phyloP scores from a whole-genome alignment of 169 alveolate genomes.

The Cryptosporidium sp. region DNA sequence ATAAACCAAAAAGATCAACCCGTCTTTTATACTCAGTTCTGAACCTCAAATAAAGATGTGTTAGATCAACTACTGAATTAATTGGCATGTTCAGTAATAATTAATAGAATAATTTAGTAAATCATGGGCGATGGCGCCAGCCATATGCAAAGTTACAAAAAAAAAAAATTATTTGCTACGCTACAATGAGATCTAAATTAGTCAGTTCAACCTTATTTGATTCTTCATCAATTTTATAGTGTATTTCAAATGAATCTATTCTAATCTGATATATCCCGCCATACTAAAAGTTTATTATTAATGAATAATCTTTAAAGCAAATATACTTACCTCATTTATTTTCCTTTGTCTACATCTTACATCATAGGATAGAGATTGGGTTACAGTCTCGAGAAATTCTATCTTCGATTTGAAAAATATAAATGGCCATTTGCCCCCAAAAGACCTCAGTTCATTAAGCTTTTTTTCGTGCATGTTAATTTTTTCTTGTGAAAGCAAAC shows the following conservation, averaged over 20 bases:
- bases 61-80: conserved; percentile 28
- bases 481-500: background rate
- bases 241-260: conserved; percentile 38
- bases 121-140: background rate
- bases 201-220: background rate
- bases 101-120: background rate
- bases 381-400: conserved; percentile 39
- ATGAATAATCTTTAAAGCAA: background rate
- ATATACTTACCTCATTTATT: conserved; percentile 27
- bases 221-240: background rate
- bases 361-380: conserved; percentile 14
- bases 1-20: conserved; percentile 36
- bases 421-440: conserved; percentile 48
- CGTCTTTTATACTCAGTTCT: conserved; percentile 31
- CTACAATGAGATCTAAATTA: conserved; percentile 8
- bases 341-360: conserved; percentile 17
- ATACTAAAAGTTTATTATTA: background rate
- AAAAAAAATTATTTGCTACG: background rate
- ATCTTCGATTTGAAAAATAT: conserved; percentile 19
- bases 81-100: background rate
- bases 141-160: background rate
- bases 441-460: background rate
- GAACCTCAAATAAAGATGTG: conserved; percentile 53
- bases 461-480: background rate
- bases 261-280: conserved; percentile 15